Conservation (phyloP, 1,284 basidiomycete genomes). For the Ustilago hordei region DNA sequence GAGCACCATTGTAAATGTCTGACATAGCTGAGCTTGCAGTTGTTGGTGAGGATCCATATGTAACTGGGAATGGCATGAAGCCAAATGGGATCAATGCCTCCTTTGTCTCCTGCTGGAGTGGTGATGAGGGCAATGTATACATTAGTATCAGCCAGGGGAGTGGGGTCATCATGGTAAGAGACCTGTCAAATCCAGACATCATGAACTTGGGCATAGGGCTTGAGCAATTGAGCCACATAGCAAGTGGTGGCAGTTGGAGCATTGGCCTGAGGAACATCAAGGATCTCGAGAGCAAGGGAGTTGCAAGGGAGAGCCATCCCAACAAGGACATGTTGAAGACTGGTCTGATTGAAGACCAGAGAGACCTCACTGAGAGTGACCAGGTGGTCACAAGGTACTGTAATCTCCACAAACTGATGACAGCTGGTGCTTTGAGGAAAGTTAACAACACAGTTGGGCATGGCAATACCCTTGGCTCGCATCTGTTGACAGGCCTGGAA, state of each 20-base stretch:
- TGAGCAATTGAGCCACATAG: too few species aligned
- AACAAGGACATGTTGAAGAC: neutral
- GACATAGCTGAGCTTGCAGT: neutral
- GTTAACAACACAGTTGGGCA: neutral
- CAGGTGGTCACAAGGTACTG: neutral
- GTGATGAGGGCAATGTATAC: too few species aligned
- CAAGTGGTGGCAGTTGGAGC: too few species aligned
- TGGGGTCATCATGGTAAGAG: too few species aligned
- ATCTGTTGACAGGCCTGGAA: neutral
- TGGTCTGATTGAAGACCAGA: neutral
- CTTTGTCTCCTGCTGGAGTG: too few species aligned
- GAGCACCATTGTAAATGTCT: neutral
- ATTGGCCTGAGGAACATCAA: too few species aligned
- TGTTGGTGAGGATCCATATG: neutral
- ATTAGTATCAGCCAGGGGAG: rapidly evolving
- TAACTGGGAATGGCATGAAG: constrained; percentile 4
- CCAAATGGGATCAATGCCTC: rapidly evolving
- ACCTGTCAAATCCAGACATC: too few species aligned
- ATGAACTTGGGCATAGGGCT: rapidly evolving
- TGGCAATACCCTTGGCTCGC: neutral
- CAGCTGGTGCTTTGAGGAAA: neutral
- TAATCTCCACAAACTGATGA: neutral
- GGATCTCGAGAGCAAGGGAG: too few species aligned
- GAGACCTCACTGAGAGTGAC: neutral
- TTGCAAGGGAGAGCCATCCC: neutral